These are phyloP conservation scores for Panellus pusillus DNA, from an alignment of 768 basidiomycete genomes.

Conservation along the genomic window DNA sequence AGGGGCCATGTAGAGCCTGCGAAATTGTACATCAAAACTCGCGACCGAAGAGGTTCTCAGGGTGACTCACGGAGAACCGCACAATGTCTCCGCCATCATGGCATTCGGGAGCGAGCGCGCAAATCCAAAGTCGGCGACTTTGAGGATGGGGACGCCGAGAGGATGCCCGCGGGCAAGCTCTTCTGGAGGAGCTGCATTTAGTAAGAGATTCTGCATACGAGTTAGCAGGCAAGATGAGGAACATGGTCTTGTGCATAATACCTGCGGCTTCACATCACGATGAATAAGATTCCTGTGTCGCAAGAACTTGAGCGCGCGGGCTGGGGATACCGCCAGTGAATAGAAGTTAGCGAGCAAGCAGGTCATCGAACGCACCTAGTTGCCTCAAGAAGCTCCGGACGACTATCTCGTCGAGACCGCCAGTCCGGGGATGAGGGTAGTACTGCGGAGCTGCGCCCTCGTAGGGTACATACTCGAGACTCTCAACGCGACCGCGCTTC, in stretches of 20 bases:
- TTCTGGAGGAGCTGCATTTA: slow-evolving; percentile 77
- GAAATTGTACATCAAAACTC: slow-evolving; percentile 1
- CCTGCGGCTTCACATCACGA: slow-evolving; percentile 96
- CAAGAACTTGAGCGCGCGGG: slow-evolving; percentile 91
- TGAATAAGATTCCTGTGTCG: slow-evolving; percentile 89
- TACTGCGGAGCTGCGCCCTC: slow-evolving; percentile 73
- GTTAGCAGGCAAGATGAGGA: slow-evolving; percentile 8
- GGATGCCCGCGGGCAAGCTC: slow-evolving; percentile 90
- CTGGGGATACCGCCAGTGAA: slow-evolving; percentile 40
- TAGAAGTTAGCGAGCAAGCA: neutral
- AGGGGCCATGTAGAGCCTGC: slow-evolving; percentile 96
- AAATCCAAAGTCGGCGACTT: slow-evolving; percentile 98
- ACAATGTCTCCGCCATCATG: slow-evolving; percentile 96
- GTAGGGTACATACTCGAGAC: slow-evolving; percentile 76
- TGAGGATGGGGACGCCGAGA: slow-evolving; percentile 88
- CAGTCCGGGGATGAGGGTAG: slow-evolving; percentile 88
- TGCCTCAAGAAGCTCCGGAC: slow-evolving; percentile 92
- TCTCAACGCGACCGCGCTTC: slow-evolving; percentile 92
- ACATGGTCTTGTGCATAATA: slow-evolving; percentile 19
- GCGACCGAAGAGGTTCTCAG: neutral
- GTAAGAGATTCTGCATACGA: slow-evolving; percentile 71
- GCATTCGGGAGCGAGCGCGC: slow-evolving; percentile 88
- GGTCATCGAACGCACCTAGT: slow-evolving; percentile 55
- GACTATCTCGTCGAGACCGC: slow-evolving; percentile 87
- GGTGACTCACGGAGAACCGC: slow-evolving; percentile 86